Evolutionary conservation across 2,329 filamentous ascomycete species (phyloP).

Genomic region (Botryotinia convoluta): DNA sequence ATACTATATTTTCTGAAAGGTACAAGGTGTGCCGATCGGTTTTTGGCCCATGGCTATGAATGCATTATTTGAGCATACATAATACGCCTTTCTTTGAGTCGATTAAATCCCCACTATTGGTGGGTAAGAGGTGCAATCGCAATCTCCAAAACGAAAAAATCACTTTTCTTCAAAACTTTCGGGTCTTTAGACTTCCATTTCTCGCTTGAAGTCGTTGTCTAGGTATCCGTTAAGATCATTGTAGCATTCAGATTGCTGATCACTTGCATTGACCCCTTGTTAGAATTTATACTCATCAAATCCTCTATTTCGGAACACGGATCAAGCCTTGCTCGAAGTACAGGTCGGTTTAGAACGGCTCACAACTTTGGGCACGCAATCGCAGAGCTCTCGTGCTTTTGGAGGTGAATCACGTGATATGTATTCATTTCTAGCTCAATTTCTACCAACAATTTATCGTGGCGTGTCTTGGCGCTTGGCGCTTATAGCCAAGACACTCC

Average conservation of each 20-base stretch:
- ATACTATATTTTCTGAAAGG: conserved; percentile 31
- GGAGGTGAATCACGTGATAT: background rate
- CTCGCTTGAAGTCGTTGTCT: background rate
- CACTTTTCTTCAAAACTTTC: background rate
- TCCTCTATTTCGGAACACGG: background rate
- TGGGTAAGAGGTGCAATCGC: background rate
- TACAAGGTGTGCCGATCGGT: conserved; percentile 8
- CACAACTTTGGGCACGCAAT: background rate
- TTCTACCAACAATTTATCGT: background rate
- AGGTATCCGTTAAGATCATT: background rate
- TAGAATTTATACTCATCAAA: too few species aligned
- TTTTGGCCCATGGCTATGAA: background rate
- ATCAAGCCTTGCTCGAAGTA: background rate
- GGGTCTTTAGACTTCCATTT: background rate
- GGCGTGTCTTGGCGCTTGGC: conserved; percentile 15
- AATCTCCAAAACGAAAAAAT: background rate
- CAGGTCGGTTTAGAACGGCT: background rate
- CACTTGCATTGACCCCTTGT: background rate
- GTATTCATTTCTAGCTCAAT: background rate
- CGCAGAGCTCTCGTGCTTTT: background rate
- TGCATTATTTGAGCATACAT: conserved; percentile 2
- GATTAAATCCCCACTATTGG: background rate
- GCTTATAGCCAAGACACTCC: conserved; percentile 3
- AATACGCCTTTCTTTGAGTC: background rate
- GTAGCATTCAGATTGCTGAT: background rate